phyloP scores from a whole-genome alignment of 169 alveolate genomes.

The Plasmodium ovale region DNA sequence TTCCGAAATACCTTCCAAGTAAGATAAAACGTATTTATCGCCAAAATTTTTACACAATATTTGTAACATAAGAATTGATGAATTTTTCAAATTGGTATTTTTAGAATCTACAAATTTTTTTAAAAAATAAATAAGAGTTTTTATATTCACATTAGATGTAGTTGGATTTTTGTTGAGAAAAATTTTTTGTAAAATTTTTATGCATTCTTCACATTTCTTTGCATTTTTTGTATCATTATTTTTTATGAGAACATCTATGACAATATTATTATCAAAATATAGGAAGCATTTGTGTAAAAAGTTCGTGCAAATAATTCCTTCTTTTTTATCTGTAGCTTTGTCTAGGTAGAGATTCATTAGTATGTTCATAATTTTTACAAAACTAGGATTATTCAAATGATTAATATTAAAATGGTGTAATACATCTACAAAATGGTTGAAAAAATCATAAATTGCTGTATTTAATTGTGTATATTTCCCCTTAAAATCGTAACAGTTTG shows the following conservation, averaged over 20 bases:
- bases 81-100: slow-evolving; percentile 47
- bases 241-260: slow-evolving; percentile 41
- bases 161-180: slow-evolving; percentile 19
- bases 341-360: slow-evolving; percentile 36
- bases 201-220: slow-evolving; percentile 63
- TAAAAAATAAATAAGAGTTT: slow-evolving; percentile 48
- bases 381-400: background rate
- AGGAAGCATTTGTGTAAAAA: slow-evolving; percentile 49
- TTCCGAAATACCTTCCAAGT: slow-evolving; percentile 74
- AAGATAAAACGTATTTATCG: slow-evolving; percentile 39
- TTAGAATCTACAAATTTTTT: slow-evolving; percentile 75
- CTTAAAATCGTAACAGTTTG: slow-evolving; percentile 67
- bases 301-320: slow-evolving; percentile 30
- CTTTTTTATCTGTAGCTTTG: slow-evolving; percentile 63
- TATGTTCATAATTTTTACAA: slow-evolving; percentile 34
- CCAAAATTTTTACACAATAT: slow-evolving; percentile 61
- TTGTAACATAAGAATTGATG: slow-evolving; percentile 69
- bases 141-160: slow-evolving; percentile 27
- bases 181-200: slow-evolving; percentile 44
- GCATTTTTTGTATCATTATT: slow-evolving; percentile 44
- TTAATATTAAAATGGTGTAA: slow-evolving; percentile 20
- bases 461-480: slow-evolving; percentile 58
- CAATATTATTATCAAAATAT: slow-evolving; percentile 59
- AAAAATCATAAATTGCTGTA: slow-evolving; percentile 35
- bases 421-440: slow-evolving; percentile 22